Percentiles rank a stretch among this genome's conserved stretches.
Evolutionary conservation across 2,329 filamentous ascomycete species (phyloP).

Genomic region (Pseudonectria foliicola): DNA sequence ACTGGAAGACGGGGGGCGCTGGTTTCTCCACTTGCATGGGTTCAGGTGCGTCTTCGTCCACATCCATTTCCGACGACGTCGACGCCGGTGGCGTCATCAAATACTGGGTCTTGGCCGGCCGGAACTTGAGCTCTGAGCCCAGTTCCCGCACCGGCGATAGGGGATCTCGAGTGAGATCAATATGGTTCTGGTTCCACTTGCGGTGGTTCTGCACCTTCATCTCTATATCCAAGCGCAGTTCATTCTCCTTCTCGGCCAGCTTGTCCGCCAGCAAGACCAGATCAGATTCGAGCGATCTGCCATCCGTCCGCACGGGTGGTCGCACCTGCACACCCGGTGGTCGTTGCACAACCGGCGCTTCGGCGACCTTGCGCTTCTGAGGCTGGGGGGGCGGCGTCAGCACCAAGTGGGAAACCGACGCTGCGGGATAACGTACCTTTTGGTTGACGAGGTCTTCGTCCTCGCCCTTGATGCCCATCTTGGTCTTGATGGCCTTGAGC

Average conservation of each 20-base stretch:
- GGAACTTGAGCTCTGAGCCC: constrained; percentile 55
- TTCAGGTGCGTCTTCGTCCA: constrained; percentile 42
- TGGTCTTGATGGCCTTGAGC: constrained; percentile 83
- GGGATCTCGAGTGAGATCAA: constrained; percentile 80
- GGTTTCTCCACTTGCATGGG: constrained; percentile 33
- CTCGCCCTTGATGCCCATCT: constrained; percentile 81
- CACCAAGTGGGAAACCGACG: constrained; percentile 12
- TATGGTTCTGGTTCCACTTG: constrained; percentile 83
- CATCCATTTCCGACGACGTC: constrained; percentile 49
- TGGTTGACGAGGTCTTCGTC: constrained; percentile 94
- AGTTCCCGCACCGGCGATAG: constrained; percentile 70
- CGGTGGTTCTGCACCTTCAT: constrained; percentile 81
- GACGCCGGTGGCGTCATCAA: constrained; percentile 58
- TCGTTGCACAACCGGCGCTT: constrained; percentile 54
- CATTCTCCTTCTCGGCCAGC: constrained; percentile 72
- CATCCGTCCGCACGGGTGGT: constrained; percentile 61
- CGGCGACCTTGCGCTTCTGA: constrained; percentile 61
- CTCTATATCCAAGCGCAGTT: constrained; percentile 75
- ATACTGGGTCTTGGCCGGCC: constrained; percentile 65
- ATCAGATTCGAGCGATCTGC: constrained; percentile 68
- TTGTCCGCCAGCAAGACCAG: constrained; percentile 70
- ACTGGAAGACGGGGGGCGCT: constrained; percentile 35
- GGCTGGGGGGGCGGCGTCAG: constrained; percentile 43
- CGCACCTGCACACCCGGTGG: constrained; percentile 59
- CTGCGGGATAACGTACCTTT: constrained; percentile 56